phyloP scores from a whole-genome alignment of 306 rosid species.

The Macrotyloma uniflorum region DNA sequence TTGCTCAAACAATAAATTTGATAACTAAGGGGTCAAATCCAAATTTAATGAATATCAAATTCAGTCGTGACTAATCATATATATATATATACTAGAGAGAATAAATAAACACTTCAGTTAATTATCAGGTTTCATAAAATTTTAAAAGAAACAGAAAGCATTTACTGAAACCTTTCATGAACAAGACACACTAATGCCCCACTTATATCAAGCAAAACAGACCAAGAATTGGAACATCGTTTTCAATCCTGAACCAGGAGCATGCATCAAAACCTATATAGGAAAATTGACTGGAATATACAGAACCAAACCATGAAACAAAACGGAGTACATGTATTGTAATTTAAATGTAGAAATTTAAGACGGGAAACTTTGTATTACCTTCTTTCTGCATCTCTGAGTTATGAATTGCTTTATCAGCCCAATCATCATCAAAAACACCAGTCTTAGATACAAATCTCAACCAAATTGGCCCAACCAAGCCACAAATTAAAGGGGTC shows the following conservation, averaged over 20 bases:
- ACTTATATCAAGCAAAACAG: constrained; percentile 19
- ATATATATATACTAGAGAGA: constrained; percentile 21
- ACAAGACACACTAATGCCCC: constrained; percentile 21
- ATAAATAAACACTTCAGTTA: background rate
- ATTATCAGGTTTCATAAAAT: constrained; percentile 5
- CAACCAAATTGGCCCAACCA: constrained; percentile 80
- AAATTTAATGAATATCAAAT: constrained; percentile 6
- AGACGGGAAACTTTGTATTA: constrained; percentile 26
- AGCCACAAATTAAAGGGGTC: constrained; percentile 78
- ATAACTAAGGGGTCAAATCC: constrained; percentile 4
- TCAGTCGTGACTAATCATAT: constrained; percentile 16
- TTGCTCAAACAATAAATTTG: background rate
- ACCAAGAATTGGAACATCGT: background rate
- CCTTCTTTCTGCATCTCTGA: constrained; percentile 68
- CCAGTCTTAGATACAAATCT: constrained; percentile 68
- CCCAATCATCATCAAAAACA: constrained; percentile 71
- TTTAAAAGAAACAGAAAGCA: constrained; percentile 5
- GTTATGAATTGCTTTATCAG: constrained; percentile 51
- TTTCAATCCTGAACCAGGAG: constrained; percentile 5
- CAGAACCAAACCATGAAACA: constrained; percentile 12
- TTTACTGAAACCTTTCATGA: constrained; percentile 11
- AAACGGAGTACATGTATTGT: background rate
- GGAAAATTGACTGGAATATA: background rate
- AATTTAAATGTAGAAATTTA: constrained; percentile 8
- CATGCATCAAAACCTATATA: background rate